Evolutionary conservation across 345 rosid genomes (phyloP).

Genomic region (Gossypium thurberi): DNA sequence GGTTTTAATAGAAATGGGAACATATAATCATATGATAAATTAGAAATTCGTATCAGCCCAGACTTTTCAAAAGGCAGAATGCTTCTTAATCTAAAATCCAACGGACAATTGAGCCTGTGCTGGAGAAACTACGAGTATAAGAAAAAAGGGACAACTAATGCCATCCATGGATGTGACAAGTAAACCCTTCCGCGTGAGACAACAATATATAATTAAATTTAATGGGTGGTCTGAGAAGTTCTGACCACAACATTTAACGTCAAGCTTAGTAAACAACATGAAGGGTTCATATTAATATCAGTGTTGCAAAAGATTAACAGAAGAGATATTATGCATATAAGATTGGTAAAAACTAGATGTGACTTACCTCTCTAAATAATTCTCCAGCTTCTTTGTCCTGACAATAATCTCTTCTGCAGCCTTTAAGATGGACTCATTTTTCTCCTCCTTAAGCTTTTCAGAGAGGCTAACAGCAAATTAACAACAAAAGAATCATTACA

Average conservation of each 20-base stretch:
- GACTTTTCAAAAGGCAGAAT: background rate
- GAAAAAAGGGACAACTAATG: background rate
- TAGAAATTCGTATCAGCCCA: background rate
- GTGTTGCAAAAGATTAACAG: background rate
- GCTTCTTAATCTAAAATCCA: background rate
- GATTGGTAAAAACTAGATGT: background rate
- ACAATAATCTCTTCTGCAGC: slow-evolving; percentile 51
- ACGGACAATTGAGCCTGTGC: background rate
- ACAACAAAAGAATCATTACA: background rate
- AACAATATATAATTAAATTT: background rate
- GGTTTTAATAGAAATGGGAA: background rate
- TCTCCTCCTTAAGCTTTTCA: slow-evolving; percentile 36
- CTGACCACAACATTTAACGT: background rate
- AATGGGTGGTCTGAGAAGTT: background rate
- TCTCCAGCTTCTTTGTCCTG: slow-evolving; percentile 56
- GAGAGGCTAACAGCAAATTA: slow-evolving; percentile 26
- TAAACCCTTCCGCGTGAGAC: background rate
- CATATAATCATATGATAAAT: background rate
- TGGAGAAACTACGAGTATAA: background rate
- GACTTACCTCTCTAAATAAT: slow-evolving; percentile 47
- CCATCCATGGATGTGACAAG: background rate
- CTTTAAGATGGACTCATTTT: slow-evolving; percentile 41
- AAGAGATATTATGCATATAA: background rate
- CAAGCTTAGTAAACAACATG: background rate
- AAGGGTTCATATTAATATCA: background rate